These are phyloP conservation scores for Phytophthora pinifolia DNA, from an alignment of 352 stramenopile species.

Conservation along the genomic window DNA sequence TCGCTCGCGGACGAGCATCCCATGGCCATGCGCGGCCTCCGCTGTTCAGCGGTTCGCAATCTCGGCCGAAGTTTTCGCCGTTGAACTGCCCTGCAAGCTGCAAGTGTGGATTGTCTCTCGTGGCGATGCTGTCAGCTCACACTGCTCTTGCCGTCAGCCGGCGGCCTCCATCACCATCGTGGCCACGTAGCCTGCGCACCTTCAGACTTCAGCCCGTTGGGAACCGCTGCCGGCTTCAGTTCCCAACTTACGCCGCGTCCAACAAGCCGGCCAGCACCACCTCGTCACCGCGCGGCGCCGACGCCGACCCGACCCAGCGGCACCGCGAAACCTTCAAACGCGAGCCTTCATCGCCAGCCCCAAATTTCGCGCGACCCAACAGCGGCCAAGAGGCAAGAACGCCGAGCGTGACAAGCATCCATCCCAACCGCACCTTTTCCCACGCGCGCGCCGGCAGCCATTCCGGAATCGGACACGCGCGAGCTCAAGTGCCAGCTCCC, in stretches of 20 bases:
- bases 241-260: conserved; percentile 14
- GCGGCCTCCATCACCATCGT: conserved; percentile 22
- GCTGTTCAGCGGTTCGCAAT: conserved; percentile 17
- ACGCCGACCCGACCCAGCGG: conserved; percentile 4
- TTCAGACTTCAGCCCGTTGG: conserved; percentile 26
- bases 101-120: conserved; percentile 34
- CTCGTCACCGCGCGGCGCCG: conserved; percentile 19
- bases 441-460: conserved; percentile 5
- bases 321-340: conserved; percentile 28
- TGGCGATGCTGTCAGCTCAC: not conserved
- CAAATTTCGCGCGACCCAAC: conserved; percentile 18
- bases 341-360: conserved; percentile 9
- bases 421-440: conserved; percentile 20
- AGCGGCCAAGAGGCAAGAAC: conserved; percentile 29
- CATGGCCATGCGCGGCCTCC: not conserved
- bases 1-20: conserved; percentile 6
- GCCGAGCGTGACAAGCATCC: conserved; percentile 36
- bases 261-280: conserved; percentile 11
- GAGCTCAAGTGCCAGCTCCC: not conserved
- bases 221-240: too few relatives aligned
- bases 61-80: conserved; percentile 23
- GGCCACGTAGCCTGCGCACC: conserved; percentile 2
- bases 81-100: conserved; percentile 7
- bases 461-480: conserved; percentile 26
- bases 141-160: conserved; percentile 17